These are phyloP conservation scores for Cladophialophora bantiana DNA, from an alignment of 2,329 filamentous ascomycete species.

Conservation along the genomic window DNA sequence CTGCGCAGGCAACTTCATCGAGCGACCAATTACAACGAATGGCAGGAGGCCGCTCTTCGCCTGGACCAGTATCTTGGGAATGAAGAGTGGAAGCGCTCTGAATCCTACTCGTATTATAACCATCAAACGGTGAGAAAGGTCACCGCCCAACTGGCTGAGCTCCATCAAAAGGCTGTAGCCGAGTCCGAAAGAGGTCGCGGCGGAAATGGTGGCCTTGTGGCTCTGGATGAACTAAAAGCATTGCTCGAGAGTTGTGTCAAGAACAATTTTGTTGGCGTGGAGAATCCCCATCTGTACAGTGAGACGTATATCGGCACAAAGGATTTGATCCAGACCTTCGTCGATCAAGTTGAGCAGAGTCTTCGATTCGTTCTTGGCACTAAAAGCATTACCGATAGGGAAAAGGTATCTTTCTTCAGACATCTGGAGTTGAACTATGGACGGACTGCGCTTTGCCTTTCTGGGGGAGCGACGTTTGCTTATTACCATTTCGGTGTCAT, in stretches of 20 bases:
- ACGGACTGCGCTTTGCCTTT: slow-evolving; percentile 88
- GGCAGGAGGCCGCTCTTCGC: slow-evolving; percentile 78
- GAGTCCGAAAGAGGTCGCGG: slow-evolving; percentile 43
- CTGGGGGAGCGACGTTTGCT: slow-evolving; percentile 90
- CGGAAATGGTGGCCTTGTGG: slow-evolving; percentile 42
- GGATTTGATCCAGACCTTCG: slow-evolving; percentile 84
- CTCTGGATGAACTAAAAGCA: slow-evolving; percentile 76
- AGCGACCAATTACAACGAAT: slow-evolving; percentile 79
- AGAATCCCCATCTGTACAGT: slow-evolving; percentile 93
- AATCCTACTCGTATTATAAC: slow-evolving; percentile 82
- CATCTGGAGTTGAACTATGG: slow-evolving; percentile 90
- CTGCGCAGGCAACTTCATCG: slow-evolving; percentile 74
- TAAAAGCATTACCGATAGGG: slow-evolving; percentile 70
- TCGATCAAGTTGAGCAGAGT: slow-evolving; percentile 71
- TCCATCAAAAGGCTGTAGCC: slow-evolving; percentile 51
- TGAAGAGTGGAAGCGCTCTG: slow-evolving; percentile 55
- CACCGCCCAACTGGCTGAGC: slow-evolving; percentile 71
- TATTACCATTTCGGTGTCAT: slow-evolving; percentile 97
- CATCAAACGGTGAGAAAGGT: slow-evolving; percentile 80
- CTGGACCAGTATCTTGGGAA: slow-evolving; percentile 84
- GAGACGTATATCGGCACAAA: slow-evolving; percentile 99
- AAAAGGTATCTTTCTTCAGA: slow-evolving; percentile 84
- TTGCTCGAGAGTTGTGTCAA: slow-evolving; percentile 91
- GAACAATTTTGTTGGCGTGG: slow-evolving; percentile 95
- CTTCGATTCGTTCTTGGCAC: slow-evolving; percentile 74